These are phyloP conservation scores for Ascochyta fabae DNA, from an alignment of 2,329 filamentous ascomycete species.

Conservation along the genomic window DNA sequence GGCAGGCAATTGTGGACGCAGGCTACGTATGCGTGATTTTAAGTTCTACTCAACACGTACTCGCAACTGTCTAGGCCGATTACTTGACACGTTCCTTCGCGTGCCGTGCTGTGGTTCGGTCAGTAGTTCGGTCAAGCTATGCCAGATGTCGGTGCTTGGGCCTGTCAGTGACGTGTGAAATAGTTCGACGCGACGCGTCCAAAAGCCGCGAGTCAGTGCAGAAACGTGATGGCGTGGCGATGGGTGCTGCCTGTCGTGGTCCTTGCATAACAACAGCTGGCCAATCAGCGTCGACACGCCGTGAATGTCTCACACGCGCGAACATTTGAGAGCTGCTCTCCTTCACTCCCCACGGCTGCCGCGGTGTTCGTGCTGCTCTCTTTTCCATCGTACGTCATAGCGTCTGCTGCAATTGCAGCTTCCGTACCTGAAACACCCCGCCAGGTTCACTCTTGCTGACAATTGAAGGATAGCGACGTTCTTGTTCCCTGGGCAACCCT, in stretches of 20 bases:
- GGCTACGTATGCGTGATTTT: too few species aligned
- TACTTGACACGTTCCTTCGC: too few species aligned
- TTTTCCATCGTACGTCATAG: slow-evolving; percentile 19
- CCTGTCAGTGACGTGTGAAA: neutral
- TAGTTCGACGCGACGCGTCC: slow-evolving; percentile 8
- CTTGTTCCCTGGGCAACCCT: slow-evolving; percentile 35
- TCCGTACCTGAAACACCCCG: neutral
- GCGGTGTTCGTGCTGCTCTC: slow-evolving; percentile 16
- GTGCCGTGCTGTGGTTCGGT: neutral
- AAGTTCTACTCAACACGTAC: too few species aligned
- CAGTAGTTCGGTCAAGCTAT: neutral
- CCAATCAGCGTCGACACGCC: slow-evolving; percentile 9
- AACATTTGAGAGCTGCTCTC: slow-evolving; percentile 21
- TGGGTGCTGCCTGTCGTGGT: slow-evolving; percentile 15
- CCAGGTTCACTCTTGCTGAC: slow-evolving; percentile 17
- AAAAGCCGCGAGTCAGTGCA: slow-evolving; percentile 6
- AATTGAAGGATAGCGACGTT: slow-evolving; percentile 16
- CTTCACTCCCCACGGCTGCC: slow-evolving; percentile 23
- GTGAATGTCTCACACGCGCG: slow-evolving; percentile 25
- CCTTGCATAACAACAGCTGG: slow-evolving; percentile 4
- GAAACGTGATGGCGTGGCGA: slow-evolving; percentile 17
- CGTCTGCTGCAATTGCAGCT: slow-evolving; percentile 20
- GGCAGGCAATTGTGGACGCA: too few species aligned
- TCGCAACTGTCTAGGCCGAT: too few species aligned
- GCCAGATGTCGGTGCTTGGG: neutral